Percentiles rank a stretch among this genome's conserved stretches.
These are phyloP conservation scores for Claviceps fusiformis DNA, from an alignment of 2,329 filamentous ascomycete species.

Conservation along the genomic window DNA sequence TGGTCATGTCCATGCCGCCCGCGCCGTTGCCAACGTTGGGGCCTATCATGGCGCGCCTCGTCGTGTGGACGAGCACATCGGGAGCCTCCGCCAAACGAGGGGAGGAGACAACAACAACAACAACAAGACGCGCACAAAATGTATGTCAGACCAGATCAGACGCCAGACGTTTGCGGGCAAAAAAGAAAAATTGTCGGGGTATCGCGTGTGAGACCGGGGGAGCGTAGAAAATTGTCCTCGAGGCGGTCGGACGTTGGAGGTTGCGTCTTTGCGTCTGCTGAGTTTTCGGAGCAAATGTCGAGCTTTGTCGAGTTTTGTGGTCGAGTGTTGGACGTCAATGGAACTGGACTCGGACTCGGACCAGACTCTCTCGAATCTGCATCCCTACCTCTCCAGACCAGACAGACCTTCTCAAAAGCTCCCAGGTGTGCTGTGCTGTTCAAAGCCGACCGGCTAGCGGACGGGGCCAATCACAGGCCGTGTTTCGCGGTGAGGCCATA, in stretches of 20 bases:
- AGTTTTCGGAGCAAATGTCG: no score
- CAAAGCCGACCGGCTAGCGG: slow-evolving; percentile 3
- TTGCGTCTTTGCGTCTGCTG: no score
- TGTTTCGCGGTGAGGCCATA: slow-evolving; percentile 18
- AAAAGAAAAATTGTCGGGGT: no score
- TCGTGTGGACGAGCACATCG: slow-evolving; percentile 23
- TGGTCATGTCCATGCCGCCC: slow-evolving; percentile 32
- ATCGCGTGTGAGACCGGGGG: no score
- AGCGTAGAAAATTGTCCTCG: no score
- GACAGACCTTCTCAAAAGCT: slow-evolving; percentile 7
- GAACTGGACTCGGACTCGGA: not conserved
- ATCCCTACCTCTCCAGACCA: not conserved
- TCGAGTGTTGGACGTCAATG: no score
- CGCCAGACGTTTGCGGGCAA: no score
- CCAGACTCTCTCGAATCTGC: not conserved
- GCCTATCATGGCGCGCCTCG: slow-evolving; percentile 26
- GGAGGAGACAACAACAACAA: slow-evolving; percentile 5
- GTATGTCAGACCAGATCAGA: no score
- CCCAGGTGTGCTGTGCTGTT: slow-evolving; percentile 10
- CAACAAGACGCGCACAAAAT: not conserved
- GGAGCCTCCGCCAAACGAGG: slow-evolving; percentile 16
- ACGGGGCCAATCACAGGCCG: slow-evolving; percentile 16
- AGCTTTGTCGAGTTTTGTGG: no score
- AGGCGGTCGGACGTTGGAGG: no score
- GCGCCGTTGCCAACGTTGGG: slow-evolving; percentile 32